Percentiles rank a stretch among this genome's conserved stretches.
phyloP scores from a whole-genome alignment of 306 rosid genomes.

The Begonia peltatifolia region DNA sequence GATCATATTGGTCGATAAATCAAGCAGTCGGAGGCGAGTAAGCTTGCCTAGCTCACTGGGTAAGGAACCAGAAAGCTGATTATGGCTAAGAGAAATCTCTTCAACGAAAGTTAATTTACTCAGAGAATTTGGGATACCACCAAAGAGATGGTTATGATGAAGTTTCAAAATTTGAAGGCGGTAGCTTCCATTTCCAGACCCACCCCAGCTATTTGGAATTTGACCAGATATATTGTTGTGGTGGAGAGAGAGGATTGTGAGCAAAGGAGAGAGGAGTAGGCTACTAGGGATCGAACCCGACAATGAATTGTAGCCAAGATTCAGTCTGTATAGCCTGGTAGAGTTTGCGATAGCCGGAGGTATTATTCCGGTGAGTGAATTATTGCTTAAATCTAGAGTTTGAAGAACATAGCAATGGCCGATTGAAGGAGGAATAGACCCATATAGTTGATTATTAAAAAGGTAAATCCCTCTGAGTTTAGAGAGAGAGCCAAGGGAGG shows the following conservation, averaged over 20 bases:
- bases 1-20: constrained; percentile 58
- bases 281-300: constrained; percentile 58
- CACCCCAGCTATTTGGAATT: constrained; percentile 51
- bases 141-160: constrained; percentile 51
- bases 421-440: constrained; percentile 65
- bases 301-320: constrained; percentile 69
- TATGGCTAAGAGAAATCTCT: constrained; percentile 47
- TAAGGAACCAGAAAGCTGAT: constrained; percentile 42
- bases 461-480: constrained; percentile 85
- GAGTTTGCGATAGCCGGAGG: constrained; percentile 62
- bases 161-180: constrained; percentile 48
- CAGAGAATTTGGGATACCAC: constrained; percentile 46
- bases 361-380: constrained; percentile 46
- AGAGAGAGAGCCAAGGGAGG: constrained; percentile 54
- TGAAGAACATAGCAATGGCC: constrained; percentile 66
- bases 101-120: constrained; percentile 38
- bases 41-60: constrained; percentile 56
- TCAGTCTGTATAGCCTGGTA: constrained; percentile 47
- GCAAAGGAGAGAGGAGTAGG: constrained; percentile 32
- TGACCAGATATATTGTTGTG: constrained; percentile 67
- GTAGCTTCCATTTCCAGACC: constrained; percentile 19
- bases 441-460: constrained; percentile 75
- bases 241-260: constrained; percentile 52
- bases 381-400: constrained; percentile 73
- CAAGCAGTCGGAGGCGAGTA: constrained; percentile 46